These are phyloP conservation scores for Chrysosporium keratinophilum DNA, from an alignment of 2,329 filamentous ascomycete genomes.

Conservation along the genomic window DNA sequence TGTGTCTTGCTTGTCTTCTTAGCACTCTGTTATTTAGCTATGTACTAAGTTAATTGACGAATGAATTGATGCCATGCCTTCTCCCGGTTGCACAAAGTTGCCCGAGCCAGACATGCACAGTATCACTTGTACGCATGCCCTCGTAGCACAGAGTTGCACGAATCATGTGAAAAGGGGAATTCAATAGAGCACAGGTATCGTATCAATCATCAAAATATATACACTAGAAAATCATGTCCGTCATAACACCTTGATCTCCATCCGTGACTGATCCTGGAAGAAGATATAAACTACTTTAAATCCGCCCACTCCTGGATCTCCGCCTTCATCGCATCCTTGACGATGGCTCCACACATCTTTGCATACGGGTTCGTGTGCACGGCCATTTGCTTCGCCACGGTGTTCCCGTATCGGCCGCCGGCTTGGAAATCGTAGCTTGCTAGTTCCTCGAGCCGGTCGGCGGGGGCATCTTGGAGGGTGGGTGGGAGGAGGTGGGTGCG, in stretches of 20 bases:
- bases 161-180: neutral
- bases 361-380: constrained; percentile 54
- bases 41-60: neutral
- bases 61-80: neutral
- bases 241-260: neutral
- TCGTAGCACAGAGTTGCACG: no score
- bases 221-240: neutral
- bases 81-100: no score
- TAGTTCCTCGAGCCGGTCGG: constrained; percentile 43
- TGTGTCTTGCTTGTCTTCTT: no score
- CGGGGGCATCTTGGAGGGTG: constrained; percentile 25
- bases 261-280: no score
- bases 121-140: no score
- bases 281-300: neutral
- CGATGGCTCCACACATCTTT: constrained; percentile 52
- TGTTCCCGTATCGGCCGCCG: constrained; percentile 47
- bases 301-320: constrained; percentile 35
- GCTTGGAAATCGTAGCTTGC: constrained; percentile 46
- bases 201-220: neutral
- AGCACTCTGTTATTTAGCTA: no score
- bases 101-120: no score
- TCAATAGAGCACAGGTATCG: neutral
- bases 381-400: constrained; percentile 47
- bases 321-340: constrained; percentile 49
- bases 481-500: constrained; percentile 20